Evolutionary conservation across 768 basidiomycete species (phyloP).

Genomic region (Pleurotus djamor): DNA sequence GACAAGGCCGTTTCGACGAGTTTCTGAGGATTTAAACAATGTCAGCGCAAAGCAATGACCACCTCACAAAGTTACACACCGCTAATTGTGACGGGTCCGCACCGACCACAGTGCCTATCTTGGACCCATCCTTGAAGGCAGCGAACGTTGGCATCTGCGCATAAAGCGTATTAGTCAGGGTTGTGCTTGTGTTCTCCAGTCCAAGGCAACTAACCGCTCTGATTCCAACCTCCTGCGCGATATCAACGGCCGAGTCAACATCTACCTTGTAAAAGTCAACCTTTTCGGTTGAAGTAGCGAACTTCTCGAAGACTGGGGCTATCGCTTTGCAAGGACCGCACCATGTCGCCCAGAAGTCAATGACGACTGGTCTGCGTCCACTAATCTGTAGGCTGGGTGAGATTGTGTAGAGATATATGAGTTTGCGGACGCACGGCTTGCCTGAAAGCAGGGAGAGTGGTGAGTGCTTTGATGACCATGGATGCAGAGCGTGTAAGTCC

Average conservation of each 20-base stretch:
- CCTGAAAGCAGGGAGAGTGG: conserved; percentile 5
- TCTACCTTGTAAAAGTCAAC: conserved; percentile 74
- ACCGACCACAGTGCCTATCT: conserved; percentile 9
- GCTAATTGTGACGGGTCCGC: conserved; percentile 7
- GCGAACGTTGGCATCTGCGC: conserved; percentile 32
- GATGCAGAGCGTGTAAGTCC: not conserved
- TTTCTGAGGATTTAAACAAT: not conserved
- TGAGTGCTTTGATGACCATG: conserved; percentile 6
- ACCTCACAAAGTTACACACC: not conserved
- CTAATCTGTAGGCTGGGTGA: conserved; percentile 32
- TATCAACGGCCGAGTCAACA: conserved; percentile 54
- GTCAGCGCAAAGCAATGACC: not conserved
- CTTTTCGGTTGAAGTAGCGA: conserved; percentile 31
- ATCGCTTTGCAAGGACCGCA: conserved; percentile 71
- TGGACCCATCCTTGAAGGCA: conserved; percentile 11
- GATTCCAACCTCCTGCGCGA: conserved; percentile 57
- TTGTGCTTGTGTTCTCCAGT: not conserved
- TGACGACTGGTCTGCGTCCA: conserved; percentile 41
- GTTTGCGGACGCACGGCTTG: not conserved
- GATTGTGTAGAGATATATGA: not conserved
- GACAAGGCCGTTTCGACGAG: too few relatives aligned
- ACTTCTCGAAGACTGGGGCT: conserved; percentile 61
- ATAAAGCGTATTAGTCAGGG: not conserved
- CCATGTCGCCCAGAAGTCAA: conserved; percentile 82
- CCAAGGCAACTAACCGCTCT: conserved; percentile 47